Evolutionary conservation across 2,329 filamentous ascomycete species (phyloP), one percentile per base, ranked within the genome.

Genomic region (Chrysoporthe austroafricana): DNA sequence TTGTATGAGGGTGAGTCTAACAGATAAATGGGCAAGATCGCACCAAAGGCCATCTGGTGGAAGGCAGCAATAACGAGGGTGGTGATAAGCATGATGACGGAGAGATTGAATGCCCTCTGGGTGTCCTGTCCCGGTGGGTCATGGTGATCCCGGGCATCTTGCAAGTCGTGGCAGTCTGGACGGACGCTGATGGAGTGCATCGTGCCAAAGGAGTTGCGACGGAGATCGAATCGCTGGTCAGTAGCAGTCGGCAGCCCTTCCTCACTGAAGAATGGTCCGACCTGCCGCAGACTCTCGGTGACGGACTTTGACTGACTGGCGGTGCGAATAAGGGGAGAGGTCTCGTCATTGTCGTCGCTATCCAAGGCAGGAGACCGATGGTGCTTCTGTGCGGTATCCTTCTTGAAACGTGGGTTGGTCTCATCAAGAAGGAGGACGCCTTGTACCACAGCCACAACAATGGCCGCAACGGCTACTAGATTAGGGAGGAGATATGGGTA

Each of bases 401-500:
- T 70, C 42, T 52, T 66, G 50, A 59, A 60, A 8, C 71, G 70
- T 6, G 78, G 74, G 43, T 80, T 79, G 0, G 80, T 82, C 72
- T 82, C 80, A 44, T 82, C 79, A 21, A 94, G 79, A 70, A 92
- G 91, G 36, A 92, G 76, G 44, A 87, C 81, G 4, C 88, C 87
- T 21, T 93, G 77, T 2, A 89, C 73, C 16, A 93, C 83, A 62
- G 93, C 91, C 1, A 92, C 71, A 2, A 86, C 71, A 32, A 94
- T 83, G 2, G 93, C 82, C 0, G 78, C 80, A 1, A 90, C 91
- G 65, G 92, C 88, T 32, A 93, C 81, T 16, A 80, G 73, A 52
- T 80, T 80, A 3, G 78, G 78, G 39, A 80, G 79, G n/a, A 92
- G 82, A 72, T 92, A 94, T 0, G 91, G 91, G 72, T 90, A 92